Percentiles rank a stretch among this genome's conserved stretches.
Evolutionary conservation across 2,329 filamentous ascomycete genomes (phyloP).

Genomic region (Fusarium sp.): DNA sequence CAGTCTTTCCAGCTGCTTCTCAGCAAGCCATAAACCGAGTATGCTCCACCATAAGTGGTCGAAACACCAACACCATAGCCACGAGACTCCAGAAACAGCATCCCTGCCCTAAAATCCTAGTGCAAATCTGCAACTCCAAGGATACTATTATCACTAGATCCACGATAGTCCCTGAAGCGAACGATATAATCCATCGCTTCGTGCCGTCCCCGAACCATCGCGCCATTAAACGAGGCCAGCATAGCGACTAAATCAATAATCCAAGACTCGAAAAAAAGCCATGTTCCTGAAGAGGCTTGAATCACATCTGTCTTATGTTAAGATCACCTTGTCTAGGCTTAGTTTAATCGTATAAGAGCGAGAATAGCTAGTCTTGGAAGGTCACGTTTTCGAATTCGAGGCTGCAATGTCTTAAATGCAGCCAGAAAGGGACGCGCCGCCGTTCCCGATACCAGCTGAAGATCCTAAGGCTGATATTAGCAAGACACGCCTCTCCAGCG

Average conservation of each 20-base stretch:
- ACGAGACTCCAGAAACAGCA: constrained; percentile 1
- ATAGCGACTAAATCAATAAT: not conserved
- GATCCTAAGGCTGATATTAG: not conserved
- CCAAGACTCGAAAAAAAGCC: not conserved
- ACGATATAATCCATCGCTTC: not conserved
- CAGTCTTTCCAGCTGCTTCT: constrained; percentile 7
- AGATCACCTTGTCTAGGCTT: not conserved
- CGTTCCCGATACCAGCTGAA: constrained; percentile 25
- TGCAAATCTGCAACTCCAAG: constrained; percentile 27
- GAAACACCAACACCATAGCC: not conserved
- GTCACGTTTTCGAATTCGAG: constrained; percentile 12
- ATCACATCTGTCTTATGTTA: not conserved
- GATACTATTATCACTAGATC: constrained; percentile 14
- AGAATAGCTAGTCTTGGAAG: not conserved
- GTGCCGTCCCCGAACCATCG: constrained; percentile 1
- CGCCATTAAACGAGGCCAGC: not conserved
- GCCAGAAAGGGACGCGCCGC: constrained; percentile 18
- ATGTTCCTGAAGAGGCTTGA: constrained; percentile 21
- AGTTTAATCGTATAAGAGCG: not conserved
- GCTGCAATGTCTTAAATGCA: constrained; percentile 20
- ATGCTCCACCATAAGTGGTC: not conserved
- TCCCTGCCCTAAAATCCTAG: constrained; percentile 3
- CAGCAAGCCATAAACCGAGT: not conserved
- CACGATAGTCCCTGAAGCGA: constrained; percentile 27
- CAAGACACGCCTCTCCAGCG: not conserved